Evolutionary conservation across 2,329 filamentous ascomycete genomes (phyloP), one percentile per base, ranked within the genome.

Genomic region (Sporothrix euskadiensis): DNA sequence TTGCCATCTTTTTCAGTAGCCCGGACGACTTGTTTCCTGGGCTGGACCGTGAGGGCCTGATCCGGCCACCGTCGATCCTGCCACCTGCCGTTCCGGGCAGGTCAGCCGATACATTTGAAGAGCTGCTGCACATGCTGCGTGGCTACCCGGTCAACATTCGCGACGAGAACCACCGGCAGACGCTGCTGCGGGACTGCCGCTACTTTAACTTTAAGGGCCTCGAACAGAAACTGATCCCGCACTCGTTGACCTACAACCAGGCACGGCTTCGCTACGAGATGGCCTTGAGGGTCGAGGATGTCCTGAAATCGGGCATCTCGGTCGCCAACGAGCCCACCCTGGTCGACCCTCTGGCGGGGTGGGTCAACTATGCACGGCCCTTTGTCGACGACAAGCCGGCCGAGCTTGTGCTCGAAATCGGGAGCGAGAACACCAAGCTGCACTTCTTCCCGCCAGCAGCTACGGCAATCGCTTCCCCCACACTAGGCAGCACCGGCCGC

Each of bases 141-240:
- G 95, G 95, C 4, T 98, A 98, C 80, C 91, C 92, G 0, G 82
- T 98, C 1, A 85, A 91, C 30, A 93, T 98, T 74, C 87, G 90
- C 71, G 87, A 90, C 80, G 92, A 94, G 76, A 85, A 87, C 2
- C 95, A 98, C 79, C 90, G 95, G 22, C 86, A 88, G 30, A 89
- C 92, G 73, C 86, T 98, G 3, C 84, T 98, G 1, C 88, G 92
- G 56, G 95, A 98, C 81, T 96, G 93, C 75, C 90, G 93, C 71
- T 98, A 98, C 81, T 98, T 95, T 81, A 94, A 97, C 80, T 90
- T 98, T 77, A 95, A 94, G 79, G 94, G 94, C 0, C 83, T 98
- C 0, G 95, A 98, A 82, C 95, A 98, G 82, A 90, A 89, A 76
- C 85, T 98, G 12, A 91, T 98, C 59, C 89, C 92, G 0, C 92